Evolutionary conservation across 768 basidiomycete genomes (phyloP).

Genomic region (Thelephora aurantiotincta): DNA sequence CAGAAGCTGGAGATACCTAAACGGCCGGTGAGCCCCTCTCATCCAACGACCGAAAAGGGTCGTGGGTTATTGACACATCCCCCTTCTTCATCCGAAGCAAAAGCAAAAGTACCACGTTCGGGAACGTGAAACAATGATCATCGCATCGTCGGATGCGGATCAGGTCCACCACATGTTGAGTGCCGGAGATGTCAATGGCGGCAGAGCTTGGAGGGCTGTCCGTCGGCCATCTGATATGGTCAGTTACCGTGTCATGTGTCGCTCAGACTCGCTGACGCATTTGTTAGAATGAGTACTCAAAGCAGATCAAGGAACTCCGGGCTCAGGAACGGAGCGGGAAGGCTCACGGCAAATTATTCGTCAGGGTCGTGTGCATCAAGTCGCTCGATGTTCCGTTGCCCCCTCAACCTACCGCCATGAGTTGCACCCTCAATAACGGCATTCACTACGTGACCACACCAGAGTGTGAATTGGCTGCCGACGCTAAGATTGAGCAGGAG

Average conservation of each 20-base stretch:
- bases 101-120: slow-evolving; percentile 69
- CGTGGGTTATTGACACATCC: neutral
- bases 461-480: slow-evolving; percentile 42
- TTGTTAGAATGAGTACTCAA: slow-evolving; percentile 80
- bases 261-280: neutral
- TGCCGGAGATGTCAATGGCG: slow-evolving; percentile 72
- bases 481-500: slow-evolving; percentile 69
- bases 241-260: slow-evolving; percentile 10
- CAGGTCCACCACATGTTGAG: slow-evolving; percentile 54
- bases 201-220: slow-evolving; percentile 78
- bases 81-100: slow-evolving; percentile 1
- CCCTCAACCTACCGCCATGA: slow-evolving; percentile 54
- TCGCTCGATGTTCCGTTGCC: slow-evolving; percentile 70
- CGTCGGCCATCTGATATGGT: slow-evolving; percentile 93
- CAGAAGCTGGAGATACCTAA: slow-evolving; percentile 35
- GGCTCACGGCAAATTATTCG: slow-evolving; percentile 85
- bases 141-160: slow-evolving; percentile 58
- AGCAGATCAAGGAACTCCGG: slow-evolving; percentile 74
- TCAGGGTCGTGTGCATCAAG: slow-evolving; percentile 73
- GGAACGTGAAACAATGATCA: slow-evolving; percentile 63
- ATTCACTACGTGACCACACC: slow-evolving; percentile 93
- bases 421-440: slow-evolving; percentile 89
- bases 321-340: slow-evolving; percentile 68
- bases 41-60: neutral
- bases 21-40: slow-evolving; percentile 25